Evolutionary conservation across 345 rosid species (phyloP), one percentile per base, ranked within the genome.

Genomic region (Lumnitzera littorea): DNA sequence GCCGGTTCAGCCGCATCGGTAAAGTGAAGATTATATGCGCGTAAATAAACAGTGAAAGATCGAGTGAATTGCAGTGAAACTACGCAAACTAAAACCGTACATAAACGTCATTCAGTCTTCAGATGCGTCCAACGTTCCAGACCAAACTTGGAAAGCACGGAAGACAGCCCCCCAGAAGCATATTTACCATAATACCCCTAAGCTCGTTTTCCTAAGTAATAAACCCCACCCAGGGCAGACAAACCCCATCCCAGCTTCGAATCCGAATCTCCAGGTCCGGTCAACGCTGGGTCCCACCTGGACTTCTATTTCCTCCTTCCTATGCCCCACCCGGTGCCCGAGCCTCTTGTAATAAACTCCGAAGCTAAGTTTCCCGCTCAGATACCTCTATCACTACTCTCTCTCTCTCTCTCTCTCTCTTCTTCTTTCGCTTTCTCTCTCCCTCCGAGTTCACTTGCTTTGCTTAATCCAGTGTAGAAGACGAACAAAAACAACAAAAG

Each of bases 381-480:
- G 52, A 59, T 8, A 48, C 23, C 12, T 41, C 50, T 62, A 2
- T 15, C 60, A 59, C 73, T 31, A 61, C 52, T 59, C 70, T 75
- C 81, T 86, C 81, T 20, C 80, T 81, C 89, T 70, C 69, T 3
- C 58, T 17, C 50, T 7, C 57, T 11, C 58, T 17, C 50, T 7
- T 55, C 9, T 63, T 51, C 63, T 67, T 66, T 48, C 63, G 65
- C 57, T 61, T 65, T 63, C 65, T 12, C 53, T 55, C 62, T 29
- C 62, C 41, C 25, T 47, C 23, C 10, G 1, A 48, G 14, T 51
- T 24, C 15, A 16, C 64, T 80, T 48, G 24, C 81, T 75, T 80
- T 48, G 24, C 81, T 75, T 80, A 76, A 72, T 58, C 17, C 15
- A 58, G 87, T 74, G 70, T 79, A 76, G 67, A 70, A 67, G 48